Conservation (phyloP, 164 flowering plant genomes). For the Vitis amurensis region DNA sequence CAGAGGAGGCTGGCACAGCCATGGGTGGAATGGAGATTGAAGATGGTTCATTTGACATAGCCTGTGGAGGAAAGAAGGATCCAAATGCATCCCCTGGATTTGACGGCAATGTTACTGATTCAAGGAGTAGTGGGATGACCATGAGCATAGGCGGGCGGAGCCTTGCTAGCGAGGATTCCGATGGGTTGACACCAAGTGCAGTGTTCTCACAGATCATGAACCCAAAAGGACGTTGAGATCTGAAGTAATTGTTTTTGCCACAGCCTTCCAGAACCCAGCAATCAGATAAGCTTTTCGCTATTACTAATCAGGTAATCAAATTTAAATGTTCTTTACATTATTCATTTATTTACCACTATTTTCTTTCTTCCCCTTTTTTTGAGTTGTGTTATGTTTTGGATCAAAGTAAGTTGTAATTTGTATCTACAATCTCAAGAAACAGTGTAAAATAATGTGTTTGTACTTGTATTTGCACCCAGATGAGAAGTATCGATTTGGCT, state of each 20-base stretch:
- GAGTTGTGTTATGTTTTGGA: neutral
- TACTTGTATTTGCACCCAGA: neutral
- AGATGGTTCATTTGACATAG: slow-evolving; percentile 31
- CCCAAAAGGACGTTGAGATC: slow-evolving; percentile 74
- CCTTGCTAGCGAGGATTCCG: slow-evolving; percentile 83
- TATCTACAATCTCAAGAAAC: slow-evolving; percentile 10
- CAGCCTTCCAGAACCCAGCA: neutral
- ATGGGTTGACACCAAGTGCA: slow-evolving; percentile 85
- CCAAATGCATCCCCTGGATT: slow-evolving; percentile 34
- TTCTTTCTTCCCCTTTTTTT: too few relatives aligned
- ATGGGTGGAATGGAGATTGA: slow-evolving; percentile 34
- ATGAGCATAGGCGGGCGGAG: slow-evolving; percentile 87
- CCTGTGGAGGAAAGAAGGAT: slow-evolving; percentile 54
- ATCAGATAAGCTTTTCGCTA: neutral
- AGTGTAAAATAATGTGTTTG: slow-evolving; percentile 16
- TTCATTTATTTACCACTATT: slow-evolving; percentile 2
- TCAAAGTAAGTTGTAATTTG: slow-evolving; percentile 13
- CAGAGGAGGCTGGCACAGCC: slow-evolving; percentile 64
- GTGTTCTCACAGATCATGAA: slow-evolving; percentile 95
- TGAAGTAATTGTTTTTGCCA: neutral
- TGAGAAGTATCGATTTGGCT: too few relatives aligned
- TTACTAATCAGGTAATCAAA: neutral
- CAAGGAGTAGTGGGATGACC: slow-evolving; percentile 76
- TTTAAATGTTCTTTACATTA: slow-evolving; percentile 3
- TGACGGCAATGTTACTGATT: slow-evolving; percentile 57